Evolutionary conservation across 1,284 basidiomycete genomes (phyloP).

Genomic region (Austroboletus niveus): DNA sequence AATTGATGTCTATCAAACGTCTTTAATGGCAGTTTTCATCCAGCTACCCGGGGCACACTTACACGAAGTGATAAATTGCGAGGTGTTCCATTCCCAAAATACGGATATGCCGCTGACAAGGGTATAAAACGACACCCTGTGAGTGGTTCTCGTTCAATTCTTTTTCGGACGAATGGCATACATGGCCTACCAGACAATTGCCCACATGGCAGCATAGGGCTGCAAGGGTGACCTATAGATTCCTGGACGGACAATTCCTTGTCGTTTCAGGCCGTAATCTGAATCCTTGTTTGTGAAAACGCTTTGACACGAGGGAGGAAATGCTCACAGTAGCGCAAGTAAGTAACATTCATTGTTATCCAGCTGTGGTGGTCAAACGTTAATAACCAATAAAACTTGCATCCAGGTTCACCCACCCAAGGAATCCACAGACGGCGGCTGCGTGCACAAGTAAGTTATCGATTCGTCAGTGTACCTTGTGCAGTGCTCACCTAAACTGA

Average conservation of each 20-base stretch:
- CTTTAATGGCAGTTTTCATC: not conserved
- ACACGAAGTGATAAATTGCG: constrained; percentile 41
- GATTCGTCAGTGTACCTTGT: not conserved
- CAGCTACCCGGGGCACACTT: constrained; percentile 22
- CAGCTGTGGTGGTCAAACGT: constrained; percentile 27
- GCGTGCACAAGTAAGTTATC: not conserved
- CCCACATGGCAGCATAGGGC: constrained; percentile 30
- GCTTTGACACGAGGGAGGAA: not conserved
- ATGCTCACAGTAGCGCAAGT: constrained; percentile 47
- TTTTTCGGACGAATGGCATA: not conserved
- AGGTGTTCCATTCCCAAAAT: constrained; percentile 44
- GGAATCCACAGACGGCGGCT: constrained; percentile 50
- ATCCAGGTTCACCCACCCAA: constrained; percentile 24
- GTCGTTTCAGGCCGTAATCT: constrained; percentile 55
- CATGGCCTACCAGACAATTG: constrained; percentile 25
- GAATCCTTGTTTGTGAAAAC: not conserved
- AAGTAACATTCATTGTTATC: constrained; percentile 46
- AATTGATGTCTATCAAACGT: constrained; percentile 18
- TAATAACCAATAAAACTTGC: not conserved
- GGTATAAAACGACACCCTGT: constrained; percentile 39
- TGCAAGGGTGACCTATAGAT: constrained; percentile 29
- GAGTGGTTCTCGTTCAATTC: constrained; percentile 12
- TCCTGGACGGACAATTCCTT: constrained; percentile 47
- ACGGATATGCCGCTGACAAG: constrained; percentile 41
- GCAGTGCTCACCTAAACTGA: constrained; percentile 38